Evolutionary conservation across 106 monocot genomes (phyloP), one percentile per base, ranked within the genome.

Genomic region (Hemerocallis citrina): DNA sequence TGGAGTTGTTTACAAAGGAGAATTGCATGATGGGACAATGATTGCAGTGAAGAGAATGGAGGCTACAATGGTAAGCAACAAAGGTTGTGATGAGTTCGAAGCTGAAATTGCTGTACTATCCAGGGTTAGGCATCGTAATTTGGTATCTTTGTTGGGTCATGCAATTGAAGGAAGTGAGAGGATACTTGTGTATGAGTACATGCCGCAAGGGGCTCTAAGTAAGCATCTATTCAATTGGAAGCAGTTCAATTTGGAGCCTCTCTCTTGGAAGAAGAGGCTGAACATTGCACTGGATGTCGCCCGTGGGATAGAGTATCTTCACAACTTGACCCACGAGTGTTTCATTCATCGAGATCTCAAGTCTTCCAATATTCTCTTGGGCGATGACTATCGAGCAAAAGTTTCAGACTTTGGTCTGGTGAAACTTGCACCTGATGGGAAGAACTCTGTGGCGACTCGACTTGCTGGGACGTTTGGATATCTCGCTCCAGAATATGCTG

Each of bases 381-480:
- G 55, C 28, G 72, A 83, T 51, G 74, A 83, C 34, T 78, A 55
- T 59, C 61, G 83, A 31, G 83, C 83, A 5, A 83, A 83, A 44
- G 67, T 83, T 56, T 78, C 83, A 2, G 83, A 83, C 44, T 83
- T 83, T 61, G 83, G 83, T 19, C 52, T 83, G 55, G 83, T 83
- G 22, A 83, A 78, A 70, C 67, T 83, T 15, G 76, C 78, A 17
- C 72, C 83, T 1, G 75, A 75, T 61, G 78, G 78, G 6, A 74
- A 78, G 46, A 67, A 74, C 41, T 75, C 83, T 6, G 68, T 83
- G 25, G 75, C 48, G 17, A 83, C 83, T 5, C 62, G 71, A 36
- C 78, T 83, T 54, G 83, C 83, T 39, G 83, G 83, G 5, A 83
- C 83, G 30, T 83, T 83, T 72, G 83, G 83, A 32, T 83, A 83